A percentile compares a stretch with the other conserved stretches of the same genome.
phyloP scores from a whole-genome alignment of 169 alveolate species.

The Cryptosporidium sp. region DNA sequence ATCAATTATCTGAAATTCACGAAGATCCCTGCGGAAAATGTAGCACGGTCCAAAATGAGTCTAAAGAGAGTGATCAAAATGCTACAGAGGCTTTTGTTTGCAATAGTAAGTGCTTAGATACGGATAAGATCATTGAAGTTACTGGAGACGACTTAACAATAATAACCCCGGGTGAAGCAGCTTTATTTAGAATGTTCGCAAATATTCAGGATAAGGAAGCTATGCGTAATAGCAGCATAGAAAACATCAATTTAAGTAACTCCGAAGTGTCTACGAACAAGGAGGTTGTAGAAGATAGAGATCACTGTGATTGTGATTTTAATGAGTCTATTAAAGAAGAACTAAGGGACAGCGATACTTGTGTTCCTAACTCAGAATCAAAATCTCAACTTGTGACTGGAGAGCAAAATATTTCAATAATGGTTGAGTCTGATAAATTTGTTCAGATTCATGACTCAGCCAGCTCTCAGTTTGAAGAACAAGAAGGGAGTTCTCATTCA shows the following conservation, averaged over 20 bases:
- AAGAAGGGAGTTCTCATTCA: not conserved
- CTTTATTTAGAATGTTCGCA: slow-evolving; percentile 58
- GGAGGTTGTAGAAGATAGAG: slow-evolving; percentile 19
- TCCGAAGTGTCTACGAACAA: slow-evolving; percentile 28
- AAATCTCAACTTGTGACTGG: not conserved
- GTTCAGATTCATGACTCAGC: not conserved
- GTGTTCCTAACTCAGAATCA: not conserved
- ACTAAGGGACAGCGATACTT: not conserved
- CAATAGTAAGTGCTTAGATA: slow-evolving; percentile 17
- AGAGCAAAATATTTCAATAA: not conserved
- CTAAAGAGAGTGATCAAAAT: not conserved
- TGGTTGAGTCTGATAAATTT: not conserved
- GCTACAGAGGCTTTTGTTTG: not conserved
- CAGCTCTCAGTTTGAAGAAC: not conserved
- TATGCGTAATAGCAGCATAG: not conserved
- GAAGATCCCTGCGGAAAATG: not conserved
- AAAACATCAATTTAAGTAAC: slow-evolving; percentile 3
- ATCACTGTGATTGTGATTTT: not conserved
- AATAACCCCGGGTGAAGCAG: slow-evolving; percentile 75
- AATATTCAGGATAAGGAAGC: slow-evolving; percentile 63
- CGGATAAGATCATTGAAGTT: slow-evolving; percentile 61
- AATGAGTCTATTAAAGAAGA: slow-evolving; percentile 1
- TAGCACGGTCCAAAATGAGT: slow-evolving; percentile 1
- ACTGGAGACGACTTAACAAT: slow-evolving; percentile 64
- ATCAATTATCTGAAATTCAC: not conserved